phyloP scores from a whole-genome alignment of 2,329 filamentous ascomycete genomes.

The Penicillium sp. region DNA sequence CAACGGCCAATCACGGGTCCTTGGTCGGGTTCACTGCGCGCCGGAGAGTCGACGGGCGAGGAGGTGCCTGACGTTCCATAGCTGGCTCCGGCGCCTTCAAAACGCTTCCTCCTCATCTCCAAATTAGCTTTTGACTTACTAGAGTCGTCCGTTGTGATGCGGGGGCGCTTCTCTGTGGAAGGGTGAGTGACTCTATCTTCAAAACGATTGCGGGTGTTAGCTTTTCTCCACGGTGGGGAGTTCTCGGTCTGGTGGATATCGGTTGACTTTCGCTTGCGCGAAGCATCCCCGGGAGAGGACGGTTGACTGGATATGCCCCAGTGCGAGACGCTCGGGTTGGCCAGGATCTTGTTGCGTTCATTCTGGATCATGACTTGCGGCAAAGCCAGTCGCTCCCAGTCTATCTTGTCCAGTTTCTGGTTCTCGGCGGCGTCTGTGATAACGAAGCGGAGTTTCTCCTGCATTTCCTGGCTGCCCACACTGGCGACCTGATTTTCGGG shows the following conservation, averaged over 20 bases:
- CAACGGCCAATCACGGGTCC: constrained; percentile 85
- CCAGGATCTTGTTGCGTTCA: constrained; percentile 62
- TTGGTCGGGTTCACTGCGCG: constrained; percentile 46
- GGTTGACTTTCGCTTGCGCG: constrained; percentile 83
- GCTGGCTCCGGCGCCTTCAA: constrained; percentile 62
- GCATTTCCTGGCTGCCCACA: constrained; percentile 72
- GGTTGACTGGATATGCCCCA: constrained; percentile 35
- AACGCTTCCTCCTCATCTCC: constrained; percentile 88
- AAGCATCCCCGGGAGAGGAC: constrained; percentile 35
- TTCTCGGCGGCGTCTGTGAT: constrained; percentile 81
- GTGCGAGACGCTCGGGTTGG: constrained; percentile 48
- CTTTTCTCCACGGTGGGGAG: constrained; percentile 74
- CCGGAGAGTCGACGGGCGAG: constrained; percentile 53
- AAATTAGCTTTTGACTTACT: constrained; percentile 90
- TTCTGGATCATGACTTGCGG: constrained; percentile 81
- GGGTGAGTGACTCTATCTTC: constrained; percentile 76
- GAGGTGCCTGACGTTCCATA: constrained; percentile 44
- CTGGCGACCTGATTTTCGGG: constrained; percentile 68
- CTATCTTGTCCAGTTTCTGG: constrained; percentile 70
- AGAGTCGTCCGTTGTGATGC: constrained; percentile 58
- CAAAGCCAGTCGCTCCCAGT: constrained; percentile 83
- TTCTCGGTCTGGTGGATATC: constrained; percentile 61
- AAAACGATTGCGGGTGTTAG: constrained; percentile 64
- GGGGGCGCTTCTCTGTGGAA: constrained; percentile 55
- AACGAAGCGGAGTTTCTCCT: constrained; percentile 80